Evolutionary conservation across 78 protist species (phyloP), one percentile per base, ranked within the genome.

Genomic region (Dictyostelium capitatum): DNA sequence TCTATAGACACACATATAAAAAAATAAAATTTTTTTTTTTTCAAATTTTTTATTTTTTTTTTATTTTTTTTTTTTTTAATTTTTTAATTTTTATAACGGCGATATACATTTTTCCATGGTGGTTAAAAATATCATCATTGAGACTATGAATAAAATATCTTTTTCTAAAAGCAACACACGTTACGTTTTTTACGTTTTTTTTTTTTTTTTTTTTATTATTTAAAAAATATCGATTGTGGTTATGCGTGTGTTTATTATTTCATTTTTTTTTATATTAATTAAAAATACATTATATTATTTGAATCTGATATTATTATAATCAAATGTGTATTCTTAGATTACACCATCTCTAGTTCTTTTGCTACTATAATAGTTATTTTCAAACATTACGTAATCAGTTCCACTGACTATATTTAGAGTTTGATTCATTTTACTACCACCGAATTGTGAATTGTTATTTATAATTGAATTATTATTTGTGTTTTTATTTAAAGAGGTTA

Each of bases 261-360:
- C 25, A 23, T 59, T 59, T 59, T 23, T 59, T n/a, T 59, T 59
- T 10, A 1, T 14, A 53, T 53, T 51, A 51, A 53, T 20, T 56
- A 59, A 59, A 15, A 19, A 59, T 59, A 56, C 14, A 53, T 53
- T 53, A 53, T 53, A 15, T 53, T 53, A 59, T 20, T 59, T 59
- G 10, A 23, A 59, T 30, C 9, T 20, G 65, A 20, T 53, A 14
- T 53, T 53, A 20, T 56, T 59, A 23, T 59, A 23, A 23, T 23
- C 25, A 56, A 56, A 20, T 56, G 3, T 56, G 10, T 54, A 54
- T 54, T 54, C 6, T 56, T 59, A 59, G n/a, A 59, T 59, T 10
- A 59, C 69, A n/a, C 69, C 69, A 23, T 59, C 69, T 59, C 69
- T 59, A n/a, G 69, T 59, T 59, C 25, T 59, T 59, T 30, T 59